phyloP scores from a whole-genome alignment of 495 filamentous ascomycete species.

The Podospora appendiculata region DNA sequence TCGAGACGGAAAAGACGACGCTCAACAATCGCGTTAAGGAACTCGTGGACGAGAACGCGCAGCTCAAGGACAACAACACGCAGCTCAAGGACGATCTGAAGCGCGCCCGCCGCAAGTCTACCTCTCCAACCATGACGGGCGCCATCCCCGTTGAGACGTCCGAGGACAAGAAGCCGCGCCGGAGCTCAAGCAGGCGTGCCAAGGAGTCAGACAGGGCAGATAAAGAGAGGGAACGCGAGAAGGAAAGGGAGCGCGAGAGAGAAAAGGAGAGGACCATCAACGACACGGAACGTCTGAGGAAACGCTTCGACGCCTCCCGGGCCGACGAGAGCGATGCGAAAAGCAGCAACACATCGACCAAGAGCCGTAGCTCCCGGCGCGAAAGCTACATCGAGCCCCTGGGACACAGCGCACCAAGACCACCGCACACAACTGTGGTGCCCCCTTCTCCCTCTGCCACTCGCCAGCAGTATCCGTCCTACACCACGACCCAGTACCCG shows the following conservation, averaged over 20 bases:
- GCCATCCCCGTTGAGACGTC: constrained; percentile 14
- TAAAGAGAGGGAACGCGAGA: constrained; percentile 14
- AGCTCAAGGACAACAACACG: constrained; percentile 75
- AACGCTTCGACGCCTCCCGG: constrained; percentile 15
- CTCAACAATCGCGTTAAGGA: constrained; percentile 82
- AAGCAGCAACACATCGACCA: constrained; percentile 13
- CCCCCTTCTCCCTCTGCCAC: constrained; percentile 9
- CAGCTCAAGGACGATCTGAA: constrained; percentile 60
- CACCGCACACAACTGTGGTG: constrained; percentile 1
- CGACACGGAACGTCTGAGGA: constrained; percentile 20
- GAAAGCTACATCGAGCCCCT: constrained; percentile 30
- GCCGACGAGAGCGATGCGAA: constrained; percentile 24
- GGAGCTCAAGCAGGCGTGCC: constrained; percentile 18
- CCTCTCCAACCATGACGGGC: constrained; percentile 12
- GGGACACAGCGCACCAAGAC: constrained; percentile 21
- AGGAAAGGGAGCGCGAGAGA: constrained; percentile 9
- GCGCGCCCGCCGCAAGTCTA: constrained; percentile 16
- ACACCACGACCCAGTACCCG: constrained; percentile 7
- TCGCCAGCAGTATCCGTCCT: constrained; percentile 6
- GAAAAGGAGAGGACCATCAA: constrained; percentile 6
- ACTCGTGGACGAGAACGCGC: constrained; percentile 76
- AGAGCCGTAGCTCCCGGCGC: constrained; percentile 12
- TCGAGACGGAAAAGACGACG: constrained; percentile 48
- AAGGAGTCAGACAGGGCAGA: constrained; percentile 11
- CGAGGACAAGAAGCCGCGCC: constrained; percentile 20